phyloP scores from a whole-genome alignment of 192 early-diverging fungal species.

The Diversispora epigaea region DNA sequence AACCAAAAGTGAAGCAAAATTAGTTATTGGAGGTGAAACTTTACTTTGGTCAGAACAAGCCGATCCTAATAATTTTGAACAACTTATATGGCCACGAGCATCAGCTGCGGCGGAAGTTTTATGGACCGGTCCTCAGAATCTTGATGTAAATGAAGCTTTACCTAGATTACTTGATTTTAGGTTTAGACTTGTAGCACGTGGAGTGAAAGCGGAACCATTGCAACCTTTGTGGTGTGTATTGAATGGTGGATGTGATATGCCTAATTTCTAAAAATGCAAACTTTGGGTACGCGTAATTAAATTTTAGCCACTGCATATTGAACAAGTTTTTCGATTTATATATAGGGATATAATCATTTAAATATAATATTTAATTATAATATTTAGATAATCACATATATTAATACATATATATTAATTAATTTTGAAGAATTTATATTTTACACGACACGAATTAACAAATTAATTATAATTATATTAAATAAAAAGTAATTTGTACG shows the following conservation, averaged over 20 bases:
- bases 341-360: no score
- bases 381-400: no score
- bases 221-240: conserved; percentile 72
- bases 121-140: conserved; percentile 62
- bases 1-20: conserved; percentile 47
- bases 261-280: no score
- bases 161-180: conserved; percentile 70
- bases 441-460: no score
- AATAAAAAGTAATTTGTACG: no score
- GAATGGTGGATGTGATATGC: conserved; percentile 5
- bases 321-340: no score
- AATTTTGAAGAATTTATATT: no score
- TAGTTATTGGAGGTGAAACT: conserved; percentile 72
- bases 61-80: conserved; percentile 65
- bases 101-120: conserved; percentile 70
- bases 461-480: no score
- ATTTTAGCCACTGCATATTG: no score
- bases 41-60: conserved; percentile 74
- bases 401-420: no score
- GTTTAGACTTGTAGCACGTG: conserved; percentile 66
- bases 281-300: no score
- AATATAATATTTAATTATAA: no score
- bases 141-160: conserved; percentile 57
- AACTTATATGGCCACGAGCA: conserved; percentile 69
- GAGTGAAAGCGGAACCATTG: conserved; percentile 65